A percentile compares a stretch with the other conserved stretches of the same genome.
Evolutionary conservation across 108 stramenopile species (phyloP).

Genomic region (Cyclostephanos invisitatus): DNA sequence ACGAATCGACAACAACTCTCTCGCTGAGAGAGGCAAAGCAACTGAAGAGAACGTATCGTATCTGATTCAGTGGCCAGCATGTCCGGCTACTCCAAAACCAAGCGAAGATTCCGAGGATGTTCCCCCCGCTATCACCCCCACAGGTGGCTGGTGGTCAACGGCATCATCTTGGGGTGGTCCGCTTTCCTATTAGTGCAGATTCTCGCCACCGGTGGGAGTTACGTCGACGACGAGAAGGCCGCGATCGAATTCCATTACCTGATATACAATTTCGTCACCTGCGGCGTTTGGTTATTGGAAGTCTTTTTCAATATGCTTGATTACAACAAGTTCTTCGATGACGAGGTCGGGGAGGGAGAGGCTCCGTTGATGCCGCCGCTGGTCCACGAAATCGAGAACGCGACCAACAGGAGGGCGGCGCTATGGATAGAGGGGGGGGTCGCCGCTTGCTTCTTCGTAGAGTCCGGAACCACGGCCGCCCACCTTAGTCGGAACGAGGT

Average conservation of each 20-base stretch:
- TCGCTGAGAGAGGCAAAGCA: too few species aligned
- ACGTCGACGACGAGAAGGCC: not conserved
- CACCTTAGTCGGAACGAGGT: constrained; percentile 19
- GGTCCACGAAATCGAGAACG: not conserved
- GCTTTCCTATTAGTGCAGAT: constrained; percentile 9
- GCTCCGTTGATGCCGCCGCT: not conserved
- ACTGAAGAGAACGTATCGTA: too few species aligned
- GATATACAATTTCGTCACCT: constrained; percentile 23
- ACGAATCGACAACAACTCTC: too few species aligned
- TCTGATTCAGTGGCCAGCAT: not conserved
- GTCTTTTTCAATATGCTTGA: constrained; percentile 20
- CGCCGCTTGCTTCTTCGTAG: constrained; percentile 23
- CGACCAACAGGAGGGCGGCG: constrained; percentile 2
- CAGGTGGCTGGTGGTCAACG: constrained; percentile 27
- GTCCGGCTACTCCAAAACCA: not conserved
- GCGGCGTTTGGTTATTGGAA: constrained; percentile 26
- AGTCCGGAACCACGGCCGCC: not conserved
- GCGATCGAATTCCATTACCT: constrained; percentile 19
- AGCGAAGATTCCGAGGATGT: constrained; percentile 9
- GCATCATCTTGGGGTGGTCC: constrained; percentile 13
- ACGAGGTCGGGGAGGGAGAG: constrained; percentile 3
- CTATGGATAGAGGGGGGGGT: constrained; percentile 27
- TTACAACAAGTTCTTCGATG: constrained; percentile 13
- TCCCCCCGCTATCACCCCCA: constrained; percentile 15
- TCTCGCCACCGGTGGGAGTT: not conserved